A percentile compares a stretch with the other conserved stretches of the same genome.
Evolutionary conservation across 2,329 filamentous ascomycete genomes (phyloP).

Genomic region (Ophiostoma perfectum): DNA sequence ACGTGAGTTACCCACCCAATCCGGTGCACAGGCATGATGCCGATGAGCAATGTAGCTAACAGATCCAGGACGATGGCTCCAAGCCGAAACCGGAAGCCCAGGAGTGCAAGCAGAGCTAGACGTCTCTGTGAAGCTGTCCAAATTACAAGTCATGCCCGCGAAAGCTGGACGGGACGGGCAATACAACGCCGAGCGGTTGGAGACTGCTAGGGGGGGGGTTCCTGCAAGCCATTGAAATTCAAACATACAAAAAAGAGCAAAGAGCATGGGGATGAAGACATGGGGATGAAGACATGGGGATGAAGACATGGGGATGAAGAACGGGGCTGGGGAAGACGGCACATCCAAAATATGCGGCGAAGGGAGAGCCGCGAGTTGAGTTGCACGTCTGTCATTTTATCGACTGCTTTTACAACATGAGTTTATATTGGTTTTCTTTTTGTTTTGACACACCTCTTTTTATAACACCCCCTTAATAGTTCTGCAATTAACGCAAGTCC

Average conservation of each 20-base stretch:
- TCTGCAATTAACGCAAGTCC: slow-evolving; percentile 3
- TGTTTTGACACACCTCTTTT: slow-evolving; percentile 16
- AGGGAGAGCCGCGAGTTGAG: slow-evolving; percentile 3
- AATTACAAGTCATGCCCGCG: not conserved
- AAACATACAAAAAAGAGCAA: not conserved
- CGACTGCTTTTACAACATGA: slow-evolving; percentile 3
- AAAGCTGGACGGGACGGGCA: not conserved
- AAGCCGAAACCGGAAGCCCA: slow-evolving; percentile 92
- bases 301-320: not conserved
- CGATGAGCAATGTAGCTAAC: slow-evolving; percentile 40
- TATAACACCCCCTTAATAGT: slow-evolving; percentile 21
- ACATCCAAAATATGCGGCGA: not conserved
- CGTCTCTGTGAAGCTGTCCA: not conserved
- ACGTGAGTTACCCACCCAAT: slow-evolving; percentile 32
- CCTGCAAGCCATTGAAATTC: slow-evolving; percentile 7
- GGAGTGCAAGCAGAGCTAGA: slow-evolving; percentile 90
- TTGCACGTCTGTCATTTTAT: slow-evolving; percentile 13
- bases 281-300: slow-evolving; percentile 1
- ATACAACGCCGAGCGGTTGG: slow-evolving; percentile 1
- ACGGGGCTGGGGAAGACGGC: no score
- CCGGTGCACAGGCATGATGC: not conserved
- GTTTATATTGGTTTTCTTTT: slow-evolving; percentile 18
- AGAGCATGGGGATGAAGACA: not conserved
- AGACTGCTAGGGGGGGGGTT: slow-evolving; percentile 8
- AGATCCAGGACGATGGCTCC: slow-evolving; percentile 59